These are phyloP conservation scores for Pythium utonaiense DNA, from an alignment of 352 stramenopile genomes.

Conservation along the genomic window DNA sequence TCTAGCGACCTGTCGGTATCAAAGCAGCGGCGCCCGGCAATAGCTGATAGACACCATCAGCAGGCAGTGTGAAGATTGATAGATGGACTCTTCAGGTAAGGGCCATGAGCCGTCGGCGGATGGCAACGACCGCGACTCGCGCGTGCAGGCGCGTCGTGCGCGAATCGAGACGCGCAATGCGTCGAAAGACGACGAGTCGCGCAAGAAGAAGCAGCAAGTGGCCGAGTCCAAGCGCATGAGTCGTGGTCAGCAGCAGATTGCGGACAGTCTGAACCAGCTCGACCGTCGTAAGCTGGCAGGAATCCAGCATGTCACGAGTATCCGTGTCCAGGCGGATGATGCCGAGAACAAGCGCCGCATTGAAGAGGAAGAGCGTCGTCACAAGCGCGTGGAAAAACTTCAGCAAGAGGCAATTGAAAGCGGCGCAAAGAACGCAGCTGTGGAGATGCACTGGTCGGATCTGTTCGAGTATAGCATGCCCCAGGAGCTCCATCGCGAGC, in stretches of 20 bases:
- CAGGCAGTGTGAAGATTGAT: background rate
- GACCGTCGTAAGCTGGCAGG: constrained; percentile 67
- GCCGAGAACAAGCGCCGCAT: constrained; percentile 86
- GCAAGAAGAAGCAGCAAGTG: constrained; percentile 64
- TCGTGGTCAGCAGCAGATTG: constrained; percentile 71
- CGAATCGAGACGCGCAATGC: constrained; percentile 78
- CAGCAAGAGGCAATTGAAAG: constrained; percentile 91
- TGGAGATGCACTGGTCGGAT: constrained; percentile 92
- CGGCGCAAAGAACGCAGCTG: constrained; percentile 88
- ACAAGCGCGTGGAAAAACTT: constrained; percentile 76
- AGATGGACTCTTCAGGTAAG: constrained; percentile 32
- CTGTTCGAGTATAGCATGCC: constrained; percentile 92
- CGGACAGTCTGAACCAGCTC: constrained; percentile 72
- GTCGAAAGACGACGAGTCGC: constrained; percentile 73
- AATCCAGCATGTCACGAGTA: constrained; percentile 89
- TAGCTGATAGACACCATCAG: too few relatives aligned
- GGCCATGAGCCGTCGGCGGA: constrained; percentile 33
- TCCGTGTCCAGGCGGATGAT: constrained; percentile 90
- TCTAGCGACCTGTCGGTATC: background rate
- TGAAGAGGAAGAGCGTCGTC: constrained; percentile 86
- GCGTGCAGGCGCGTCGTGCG: constrained; percentile 57
- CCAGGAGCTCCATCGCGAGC: constrained; percentile 88
- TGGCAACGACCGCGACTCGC: constrained; percentile 52
- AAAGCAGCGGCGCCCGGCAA: background rate
- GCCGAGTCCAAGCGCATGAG: constrained; percentile 65